Conservation (phyloP, 148 eudicot species). For the Rhododendron mucronatum region DNA sequence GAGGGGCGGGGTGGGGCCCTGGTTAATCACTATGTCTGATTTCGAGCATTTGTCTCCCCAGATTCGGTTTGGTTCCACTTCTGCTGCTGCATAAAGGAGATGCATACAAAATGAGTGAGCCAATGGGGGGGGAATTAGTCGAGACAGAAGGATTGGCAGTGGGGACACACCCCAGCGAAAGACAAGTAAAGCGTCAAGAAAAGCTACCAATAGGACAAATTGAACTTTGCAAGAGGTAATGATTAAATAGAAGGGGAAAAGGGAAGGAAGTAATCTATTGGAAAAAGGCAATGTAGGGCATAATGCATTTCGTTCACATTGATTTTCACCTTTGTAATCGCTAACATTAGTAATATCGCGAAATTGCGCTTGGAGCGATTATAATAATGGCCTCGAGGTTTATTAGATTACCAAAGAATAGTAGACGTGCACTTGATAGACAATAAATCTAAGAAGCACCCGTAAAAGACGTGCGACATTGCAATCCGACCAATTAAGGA, state of each 20-base stretch:
- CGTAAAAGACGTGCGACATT: not conserved
- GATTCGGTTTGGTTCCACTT: slow-evolving; percentile 47
- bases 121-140: not conserved
- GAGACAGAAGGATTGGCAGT: not conserved
- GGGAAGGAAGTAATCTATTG: not conserved
- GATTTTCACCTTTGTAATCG: not conserved
- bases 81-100: slow-evolving; percentile 20
- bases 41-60: slow-evolving; percentile 60
- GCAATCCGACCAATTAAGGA: not conserved
- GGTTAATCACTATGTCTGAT: slow-evolving; percentile 48
- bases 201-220: not conserved
- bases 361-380: not conserved
- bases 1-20: slow-evolving; percentile 56
- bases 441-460: not conserved
- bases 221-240: not conserved
- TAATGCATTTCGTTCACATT: not conserved
- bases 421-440: too few relatives aligned
- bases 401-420: too few relatives aligned
- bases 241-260: not conserved
- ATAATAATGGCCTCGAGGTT: not conserved
- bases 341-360: too few relatives aligned
- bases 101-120: not conserved
- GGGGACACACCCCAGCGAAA: not conserved
- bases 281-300: not conserved
- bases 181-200: not conserved